phyloP scores from a whole-genome alignment of 2,329 filamentous ascomycete genomes.

The Botryotinia convoluta region DNA sequence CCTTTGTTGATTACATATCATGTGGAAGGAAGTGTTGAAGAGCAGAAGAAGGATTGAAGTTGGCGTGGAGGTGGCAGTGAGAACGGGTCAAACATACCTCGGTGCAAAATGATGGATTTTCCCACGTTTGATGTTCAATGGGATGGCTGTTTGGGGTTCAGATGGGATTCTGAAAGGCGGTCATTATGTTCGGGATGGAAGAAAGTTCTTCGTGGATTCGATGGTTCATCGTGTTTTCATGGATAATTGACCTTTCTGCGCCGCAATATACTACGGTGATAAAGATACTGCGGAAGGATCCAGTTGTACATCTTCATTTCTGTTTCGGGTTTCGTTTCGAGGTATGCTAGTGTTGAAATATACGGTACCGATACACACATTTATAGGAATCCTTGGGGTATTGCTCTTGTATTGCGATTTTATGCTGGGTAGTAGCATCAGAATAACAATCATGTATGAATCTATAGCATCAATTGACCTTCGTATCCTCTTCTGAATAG shows the following conservation, averaged over 20 bases:
- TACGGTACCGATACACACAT: background rate
- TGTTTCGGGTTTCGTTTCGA: background rate
- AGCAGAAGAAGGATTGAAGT: background rate
- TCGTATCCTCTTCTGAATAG: background rate
- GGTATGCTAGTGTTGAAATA: background rate
- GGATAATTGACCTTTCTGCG: background rate
- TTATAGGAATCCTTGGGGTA: background rate
- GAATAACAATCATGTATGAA: background rate
- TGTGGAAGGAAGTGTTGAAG: background rate
- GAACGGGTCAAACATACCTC: background rate
- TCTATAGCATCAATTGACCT: background rate
- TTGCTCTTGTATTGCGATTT: background rate
- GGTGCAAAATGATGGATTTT: background rate
- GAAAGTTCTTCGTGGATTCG: slow-evolving; percentile 9
- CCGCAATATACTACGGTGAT: background rate
- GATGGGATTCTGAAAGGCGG: background rate
- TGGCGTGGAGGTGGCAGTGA: slow-evolving; percentile 5
- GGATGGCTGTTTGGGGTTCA: background rate
- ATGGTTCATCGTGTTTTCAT: background rate
- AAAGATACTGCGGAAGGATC: background rate
- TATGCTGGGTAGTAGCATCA: background rate
- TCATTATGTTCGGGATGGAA: background rate
- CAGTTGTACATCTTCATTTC: background rate
- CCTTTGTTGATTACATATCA: slow-evolving; percentile 1
- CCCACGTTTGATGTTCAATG: background rate